Base-by-base conservation (phyloP, 164 flowering plant genomes). In the Liquidambar formosana region DNA sequence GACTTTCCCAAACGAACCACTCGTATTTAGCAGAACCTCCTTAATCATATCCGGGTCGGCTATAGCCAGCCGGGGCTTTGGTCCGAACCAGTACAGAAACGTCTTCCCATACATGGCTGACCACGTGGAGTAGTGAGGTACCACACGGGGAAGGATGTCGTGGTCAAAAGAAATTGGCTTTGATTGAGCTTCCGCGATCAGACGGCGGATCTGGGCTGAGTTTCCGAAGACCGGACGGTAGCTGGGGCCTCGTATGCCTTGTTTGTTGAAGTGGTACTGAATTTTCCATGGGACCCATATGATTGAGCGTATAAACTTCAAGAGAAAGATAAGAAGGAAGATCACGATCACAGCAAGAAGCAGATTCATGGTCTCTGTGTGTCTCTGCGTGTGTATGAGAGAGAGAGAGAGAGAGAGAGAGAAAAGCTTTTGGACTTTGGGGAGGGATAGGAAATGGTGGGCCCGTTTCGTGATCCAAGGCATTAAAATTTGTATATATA, bases 41-140 rank as follows among this genome's bases (percentile, higher is more conserved):
- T 82, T 86, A 23, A 89, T 83, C 80, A 86, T 57, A 3, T 83
- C 85, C 28, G 86, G 88, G 18, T 91, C 96, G 16, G 86, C 28
- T 9, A 84, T 66, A 2, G 89, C 89, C 51, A 91, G 51, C 59
- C 83, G 49, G 22, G 92, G 89, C 52, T 45, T 79, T 0, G 80
- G 25, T 44, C 96, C 93, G 66, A 87, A 86, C 96, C 96, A 89
- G 74, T 77, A 87, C 1, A 91, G 72, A 56, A 83, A 89, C 3
- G 72, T 86, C 67, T 81, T 80, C 48, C 94, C 94, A 65, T 87
- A 91, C 26, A 57, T 28, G 21, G n/a, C 25, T 0, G 90, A 84
- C 93, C 96, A 91, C 44, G 28, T 62, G 73, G 69, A 46, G 81
- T 85, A 88, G 65, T 79, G 81, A 0, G 96, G 89, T 9, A 71